These are phyloP conservation scores for Osmanthus fragrans DNA, from an alignment of 257 asterid genomes.

Conservation along the genomic window DNA sequence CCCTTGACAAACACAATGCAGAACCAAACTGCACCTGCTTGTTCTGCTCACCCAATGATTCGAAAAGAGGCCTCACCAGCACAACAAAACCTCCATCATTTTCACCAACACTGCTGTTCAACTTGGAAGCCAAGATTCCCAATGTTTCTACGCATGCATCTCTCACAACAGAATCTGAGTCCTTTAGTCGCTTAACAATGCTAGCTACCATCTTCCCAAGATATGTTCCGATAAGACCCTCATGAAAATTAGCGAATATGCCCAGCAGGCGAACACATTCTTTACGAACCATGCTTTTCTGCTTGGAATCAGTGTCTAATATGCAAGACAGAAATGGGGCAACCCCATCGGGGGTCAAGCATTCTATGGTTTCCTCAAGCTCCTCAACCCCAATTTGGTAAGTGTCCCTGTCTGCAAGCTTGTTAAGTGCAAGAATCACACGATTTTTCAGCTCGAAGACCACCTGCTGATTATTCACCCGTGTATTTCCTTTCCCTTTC, in stretches of 20 bases:
- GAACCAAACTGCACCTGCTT: slow-evolving; percentile 84
- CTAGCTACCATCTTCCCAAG: slow-evolving; percentile 77
- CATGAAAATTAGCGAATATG: slow-evolving; percentile 62
- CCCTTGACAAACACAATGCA: slow-evolving; percentile 80
- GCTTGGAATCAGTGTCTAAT: slow-evolving; percentile 73
- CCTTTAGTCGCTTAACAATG: slow-evolving; percentile 89
- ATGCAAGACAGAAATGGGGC: slow-evolving; percentile 78
- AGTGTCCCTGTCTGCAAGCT: slow-evolving; percentile 94
- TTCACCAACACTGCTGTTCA: slow-evolving; percentile 57
- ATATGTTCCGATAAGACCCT: slow-evolving; percentile 56
- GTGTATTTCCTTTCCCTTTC: slow-evolving; percentile 58
- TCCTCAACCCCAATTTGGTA: slow-evolving; percentile 82
- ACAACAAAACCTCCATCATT: slow-evolving; percentile 60
- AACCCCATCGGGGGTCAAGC: slow-evolving; percentile 70
- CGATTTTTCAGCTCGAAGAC: slow-evolving; percentile 84
- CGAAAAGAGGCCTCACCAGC: slow-evolving; percentile 93
- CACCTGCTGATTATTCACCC: slow-evolving; percentile 63
- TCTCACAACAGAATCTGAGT: slow-evolving; percentile 81
- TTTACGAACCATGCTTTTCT: slow-evolving; percentile 84
- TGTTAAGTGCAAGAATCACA: slow-evolving; percentile 69
- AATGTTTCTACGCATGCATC: slow-evolving; percentile 82
- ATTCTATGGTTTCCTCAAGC: slow-evolving; percentile 68
- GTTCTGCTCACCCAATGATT: slow-evolving; percentile 90
- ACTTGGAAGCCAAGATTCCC: slow-evolving; percentile 73
- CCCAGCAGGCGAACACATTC: slow-evolving; percentile 90